Base-by-base conservation (phyloP, 73 alveolate species). In the Paramecium biaurelia region DNA sequence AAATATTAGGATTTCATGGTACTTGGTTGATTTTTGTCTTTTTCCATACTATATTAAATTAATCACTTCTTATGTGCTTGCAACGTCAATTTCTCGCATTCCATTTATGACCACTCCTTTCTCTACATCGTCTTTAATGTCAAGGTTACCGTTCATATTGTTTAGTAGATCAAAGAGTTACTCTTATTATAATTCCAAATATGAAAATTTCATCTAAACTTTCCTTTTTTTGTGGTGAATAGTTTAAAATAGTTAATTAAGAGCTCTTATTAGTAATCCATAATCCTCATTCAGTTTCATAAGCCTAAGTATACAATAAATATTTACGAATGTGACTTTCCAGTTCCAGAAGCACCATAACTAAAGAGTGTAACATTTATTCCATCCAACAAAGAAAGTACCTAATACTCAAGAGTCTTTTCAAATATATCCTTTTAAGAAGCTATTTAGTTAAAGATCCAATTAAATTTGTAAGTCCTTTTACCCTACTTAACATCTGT, bases 251-350 rank as follows among this genome's bases (percentile, higher is more conserved):
- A 79, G 5, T 24, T 47, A 10, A 79, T 79, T 79, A 9, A 79
- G 43, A 12, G 74, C 32, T 26, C 90, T 10, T 20, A 79, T 79
- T 24, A 47, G 5, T 26, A 79, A 20, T 30, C 90, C 90, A 45
- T 79, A 43, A 79, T 79, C 90, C 10, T 79, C 90, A 43, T 79
- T 38, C 37, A 43, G 35, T 26, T 79, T 79, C 90, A 79, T 42
- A 10, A 79, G 56, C 9, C 90, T 79, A 15, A 30, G 3, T 2
- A 21, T 45, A 38, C 3, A 4, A 4, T 4, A 79, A 10, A 47
- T 21, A 18, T 79, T 15, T 79, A 79, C 90, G 90, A 7, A 79
- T 79, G 74, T 12, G 76, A 3, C 15, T 79, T 79, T 45, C 90
- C 90, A 1, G 90, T 43, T 9, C 32, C 74, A 30, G 45, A 24